phyloP scores from a whole-genome alignment of 768 basidiomycete genomes.

The Agaricus blazei region DNA sequence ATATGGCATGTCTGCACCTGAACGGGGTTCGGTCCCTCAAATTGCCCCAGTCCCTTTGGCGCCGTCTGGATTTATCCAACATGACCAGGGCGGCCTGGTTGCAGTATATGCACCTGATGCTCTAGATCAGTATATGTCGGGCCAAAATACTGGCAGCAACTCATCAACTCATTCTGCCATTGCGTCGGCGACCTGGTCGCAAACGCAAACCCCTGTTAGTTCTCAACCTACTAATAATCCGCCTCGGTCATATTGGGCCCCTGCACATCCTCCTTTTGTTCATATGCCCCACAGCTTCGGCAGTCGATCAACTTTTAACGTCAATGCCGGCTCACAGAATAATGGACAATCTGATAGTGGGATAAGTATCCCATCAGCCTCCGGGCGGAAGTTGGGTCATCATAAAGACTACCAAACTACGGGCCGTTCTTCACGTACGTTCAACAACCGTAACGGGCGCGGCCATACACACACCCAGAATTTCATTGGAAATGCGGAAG shows the following conservation, averaged over 20 bases:
- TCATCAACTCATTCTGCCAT: slow-evolving; percentile 12
- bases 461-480: slow-evolving; percentile 3
- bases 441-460: slow-evolving; percentile 4
- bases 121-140: slow-evolving; percentile 62
- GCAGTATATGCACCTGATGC: slow-evolving; percentile 69
- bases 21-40: slow-evolving; percentile 19
- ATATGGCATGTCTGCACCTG: slow-evolving; percentile 34
- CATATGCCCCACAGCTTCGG: background rate
- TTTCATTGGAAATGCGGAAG: slow-evolving; percentile 16
- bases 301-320: background rate
- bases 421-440: background rate
- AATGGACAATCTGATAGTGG: background rate
- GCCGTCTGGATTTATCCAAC: slow-evolving; percentile 67
- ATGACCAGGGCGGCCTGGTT: slow-evolving; percentile 67
- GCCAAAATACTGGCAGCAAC: slow-evolving; percentile 16
- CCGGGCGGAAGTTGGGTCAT: background rate
- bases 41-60: slow-evolving; percentile 49
- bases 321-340: background rate
- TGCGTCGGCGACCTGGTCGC: background rate
- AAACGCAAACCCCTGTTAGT: background rate
- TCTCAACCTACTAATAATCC: background rate
- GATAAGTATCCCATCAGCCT: background rate
- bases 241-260: background rate
- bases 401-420: background rate
- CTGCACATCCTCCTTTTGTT: background rate